These are phyloP conservation scores for Sugiyamaella japonica DNA, from an alignment of 1,139 yeast genomes.

Conservation along the genomic window DNA sequence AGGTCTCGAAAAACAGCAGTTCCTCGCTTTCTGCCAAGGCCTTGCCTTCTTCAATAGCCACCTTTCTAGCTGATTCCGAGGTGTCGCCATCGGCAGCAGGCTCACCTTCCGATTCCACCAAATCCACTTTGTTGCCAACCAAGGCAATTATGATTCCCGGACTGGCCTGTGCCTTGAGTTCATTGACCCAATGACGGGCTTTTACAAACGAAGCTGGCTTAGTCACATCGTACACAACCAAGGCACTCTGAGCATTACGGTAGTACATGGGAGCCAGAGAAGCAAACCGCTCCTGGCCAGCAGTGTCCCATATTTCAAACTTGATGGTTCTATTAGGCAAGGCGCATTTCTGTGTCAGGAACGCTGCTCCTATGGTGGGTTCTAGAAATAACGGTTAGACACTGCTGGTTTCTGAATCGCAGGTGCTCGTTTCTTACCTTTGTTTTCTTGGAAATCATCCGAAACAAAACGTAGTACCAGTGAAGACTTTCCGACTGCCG, in stretches of 20 bases:
- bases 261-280: slow-evolving; percentile 97
- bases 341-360: slow-evolving; percentile 90
- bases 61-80: slow-evolving; percentile 58
- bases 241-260: slow-evolving; percentile 97
- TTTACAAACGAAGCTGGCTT: slow-evolving; percentile 96
- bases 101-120: slow-evolving; percentile 41
- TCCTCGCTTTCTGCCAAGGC: slow-evolving; percentile 82
- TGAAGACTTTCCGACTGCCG: slow-evolving; percentile 97
- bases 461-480: slow-evolving; percentile 89
- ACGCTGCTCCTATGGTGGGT: slow-evolving; percentile 98
- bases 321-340: slow-evolving; percentile 88
- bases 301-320: slow-evolving; percentile 98
- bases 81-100: slow-evolving; percentile 32
- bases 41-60: slow-evolving; percentile 84
- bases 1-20: slow-evolving; percentile 85
- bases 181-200: slow-evolving; percentile 99
- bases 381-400: slow-evolving; percentile 42
- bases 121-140: slow-evolving; percentile 89
- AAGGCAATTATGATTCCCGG: slow-evolving; percentile 89
- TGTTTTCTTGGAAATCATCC: slow-evolving; percentile 95
- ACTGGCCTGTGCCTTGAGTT: slow-evolving; percentile 90
- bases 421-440: no score
- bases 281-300: slow-evolving; percentile 97
- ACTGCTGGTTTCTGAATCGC: no score
- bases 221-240: slow-evolving; percentile 93